Conservation (phyloP, 192 early-diverging fungal genomes). For the Coemansia sp. region DNA sequence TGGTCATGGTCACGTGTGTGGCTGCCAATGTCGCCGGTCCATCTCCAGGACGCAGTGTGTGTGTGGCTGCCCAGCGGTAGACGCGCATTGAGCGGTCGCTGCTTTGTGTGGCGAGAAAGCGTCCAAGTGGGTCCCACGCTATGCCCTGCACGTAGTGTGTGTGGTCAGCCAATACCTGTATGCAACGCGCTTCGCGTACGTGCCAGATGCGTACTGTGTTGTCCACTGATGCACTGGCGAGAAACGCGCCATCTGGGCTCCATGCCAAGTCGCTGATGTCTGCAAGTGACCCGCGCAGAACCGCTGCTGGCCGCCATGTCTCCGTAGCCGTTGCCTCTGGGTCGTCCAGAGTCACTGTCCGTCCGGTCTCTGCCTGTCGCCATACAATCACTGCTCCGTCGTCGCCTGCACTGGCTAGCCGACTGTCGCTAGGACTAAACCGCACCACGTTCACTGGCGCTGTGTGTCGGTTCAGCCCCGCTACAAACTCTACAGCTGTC, state of each 20-base stretch:
- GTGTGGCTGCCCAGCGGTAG: constrained; percentile 40
- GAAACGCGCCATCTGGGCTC: constrained; percentile 81
- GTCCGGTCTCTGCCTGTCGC: constrained; percentile 59
- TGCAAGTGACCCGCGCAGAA: constrained; percentile 72
- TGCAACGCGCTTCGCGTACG: constrained; percentile 66
- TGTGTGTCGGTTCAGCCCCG: constrained; percentile 80
- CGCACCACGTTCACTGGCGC: constrained; percentile 91
- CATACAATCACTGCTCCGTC: constrained; percentile 88
- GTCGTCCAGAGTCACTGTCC: constrained; percentile 3
- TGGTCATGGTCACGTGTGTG: constrained; percentile 31
- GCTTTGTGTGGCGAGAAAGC: constrained; percentile 88
- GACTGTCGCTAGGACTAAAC: constrained; percentile 72
- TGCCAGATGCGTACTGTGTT: constrained; percentile 86
- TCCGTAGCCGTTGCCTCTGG: constrained; percentile 47
- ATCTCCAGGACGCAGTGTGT: constrained; percentile 13
- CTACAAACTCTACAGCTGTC: constrained; percentile 72
- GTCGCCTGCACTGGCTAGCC: constrained; percentile 88
- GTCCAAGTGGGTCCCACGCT: constrained; percentile 87
- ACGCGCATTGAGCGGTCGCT: constrained; percentile 74
- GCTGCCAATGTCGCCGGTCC: constrained; percentile 27
- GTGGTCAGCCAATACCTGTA: constrained; percentile 80
- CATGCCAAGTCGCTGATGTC: constrained; percentile 94
- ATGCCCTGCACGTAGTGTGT: constrained; percentile 96
- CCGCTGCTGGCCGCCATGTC: constrained; percentile 68
- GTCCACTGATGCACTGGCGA: constrained; percentile 86